Evolutionary conservation across 2,329 filamentous ascomycete genomes (phyloP).

Genomic region (Gliomastix tumulicola): DNA sequence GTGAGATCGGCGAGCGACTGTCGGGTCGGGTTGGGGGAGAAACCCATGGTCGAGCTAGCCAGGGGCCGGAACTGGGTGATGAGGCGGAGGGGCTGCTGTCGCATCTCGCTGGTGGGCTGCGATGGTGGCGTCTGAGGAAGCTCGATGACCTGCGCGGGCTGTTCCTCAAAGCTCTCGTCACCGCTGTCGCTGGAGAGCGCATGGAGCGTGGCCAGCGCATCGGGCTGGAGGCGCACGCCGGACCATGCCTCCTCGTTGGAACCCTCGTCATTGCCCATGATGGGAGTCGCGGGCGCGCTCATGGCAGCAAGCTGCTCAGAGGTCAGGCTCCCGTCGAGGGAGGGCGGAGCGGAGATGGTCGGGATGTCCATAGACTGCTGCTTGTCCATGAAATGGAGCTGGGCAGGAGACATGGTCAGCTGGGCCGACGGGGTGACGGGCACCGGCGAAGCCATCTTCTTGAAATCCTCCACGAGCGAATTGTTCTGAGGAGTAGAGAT

Average conservation of each 20-base stretch:
- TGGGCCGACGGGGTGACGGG: constrained; percentile 58
- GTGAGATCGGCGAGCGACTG: constrained; percentile 68
- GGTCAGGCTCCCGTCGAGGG: constrained; percentile 79
- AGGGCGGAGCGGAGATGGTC: constrained; percentile 73
- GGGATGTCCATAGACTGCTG: constrained; percentile 61
- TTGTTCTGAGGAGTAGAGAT: constrained; percentile 35
- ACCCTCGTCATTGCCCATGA: constrained; percentile 51
- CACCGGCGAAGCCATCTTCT: constrained; percentile 46
- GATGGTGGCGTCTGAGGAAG: constrained; percentile 20
- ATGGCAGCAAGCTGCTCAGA: constrained; percentile 81
- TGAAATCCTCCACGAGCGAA: constrained; percentile 35
- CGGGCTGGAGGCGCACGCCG: constrained; percentile 69
- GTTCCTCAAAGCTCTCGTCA: constrained; percentile 56
- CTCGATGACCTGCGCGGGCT: constrained; percentile 35
- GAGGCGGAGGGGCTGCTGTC: constrained; percentile 42
- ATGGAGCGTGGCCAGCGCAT: constrained; percentile 73
- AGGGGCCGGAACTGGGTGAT: constrained; percentile 31
- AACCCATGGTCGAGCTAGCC: constrained; percentile 9
- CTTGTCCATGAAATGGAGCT: constrained; percentile 62
- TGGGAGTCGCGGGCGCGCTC: constrained; percentile 79
- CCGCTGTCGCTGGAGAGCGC: constrained; percentile 59
- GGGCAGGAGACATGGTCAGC: constrained; percentile 69
- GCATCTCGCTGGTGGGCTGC: constrained; percentile 32
- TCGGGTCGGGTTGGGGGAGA: constrained; percentile 23
- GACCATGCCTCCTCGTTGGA: constrained; percentile 59